Conservation (phyloP, 2,329 filamentous ascomycete species). For the Dactylellina parvicollis region DNA sequence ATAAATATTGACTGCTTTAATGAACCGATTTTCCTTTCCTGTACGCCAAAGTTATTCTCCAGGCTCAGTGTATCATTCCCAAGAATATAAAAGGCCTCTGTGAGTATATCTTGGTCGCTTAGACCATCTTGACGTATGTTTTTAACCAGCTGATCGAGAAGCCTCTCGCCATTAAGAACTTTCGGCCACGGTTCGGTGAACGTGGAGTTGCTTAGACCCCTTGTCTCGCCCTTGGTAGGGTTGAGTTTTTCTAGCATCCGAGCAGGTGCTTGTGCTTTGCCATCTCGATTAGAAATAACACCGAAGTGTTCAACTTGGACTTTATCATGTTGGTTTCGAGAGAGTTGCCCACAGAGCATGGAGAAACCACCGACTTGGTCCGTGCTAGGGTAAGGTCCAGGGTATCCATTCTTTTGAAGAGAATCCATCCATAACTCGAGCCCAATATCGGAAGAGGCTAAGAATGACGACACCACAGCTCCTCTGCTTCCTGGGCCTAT, state of each 20-base stretch:
- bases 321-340: constrained; percentile 58
- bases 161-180: constrained; percentile 66
- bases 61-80: constrained; percentile 68
- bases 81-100: constrained; percentile 67
- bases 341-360: constrained; percentile 71
- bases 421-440: constrained; percentile 7
- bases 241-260: constrained; percentile 63
- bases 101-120: constrained; percentile 65
- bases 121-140: constrained; percentile 60
- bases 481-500: constrained; percentile 69
- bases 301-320: constrained; percentile 15
- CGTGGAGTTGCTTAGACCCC: constrained; percentile 72
- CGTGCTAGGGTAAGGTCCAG: constrained; percentile 67
- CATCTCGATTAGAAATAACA: constrained; percentile 28
- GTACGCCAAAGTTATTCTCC: constrained; percentile 60
- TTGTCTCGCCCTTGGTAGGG: constrained; percentile 68
- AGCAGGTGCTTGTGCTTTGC: not conserved
- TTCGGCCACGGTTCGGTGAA: constrained; percentile 72
- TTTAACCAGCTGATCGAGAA: constrained; percentile 64
- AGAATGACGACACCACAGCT: constrained; percentile 66
- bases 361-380: constrained; percentile 74
- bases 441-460: constrained; percentile 59
- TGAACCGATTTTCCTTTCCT: constrained; percentile 67
- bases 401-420: constrained; percentile 63
- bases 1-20: constrained; percentile 72